Percentiles rank a stretch among this genome's conserved stretches.
These are phyloP conservation scores for Psilocybe cubensis DNA, from an alignment of 768 basidiomycete species.

Conservation along the genomic window DNA sequence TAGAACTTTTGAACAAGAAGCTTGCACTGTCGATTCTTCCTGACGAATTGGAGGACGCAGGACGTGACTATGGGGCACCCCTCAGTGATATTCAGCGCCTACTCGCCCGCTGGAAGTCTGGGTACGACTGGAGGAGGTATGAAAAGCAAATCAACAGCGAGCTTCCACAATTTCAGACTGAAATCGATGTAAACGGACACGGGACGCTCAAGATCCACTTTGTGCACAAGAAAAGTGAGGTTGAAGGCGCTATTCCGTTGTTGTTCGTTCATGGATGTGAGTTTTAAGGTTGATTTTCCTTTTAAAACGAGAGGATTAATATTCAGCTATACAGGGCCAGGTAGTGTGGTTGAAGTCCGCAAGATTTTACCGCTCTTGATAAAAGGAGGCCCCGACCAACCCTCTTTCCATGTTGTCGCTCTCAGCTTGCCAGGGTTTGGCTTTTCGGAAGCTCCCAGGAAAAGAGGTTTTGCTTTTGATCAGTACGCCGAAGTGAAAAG, in stretches of 20 bases:
- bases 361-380: constrained; percentile 62
- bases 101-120: constrained; percentile 49
- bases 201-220: constrained; percentile 55
- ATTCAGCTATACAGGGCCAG: neutral
- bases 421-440: constrained; percentile 63
- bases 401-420: constrained; percentile 67
- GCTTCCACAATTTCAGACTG: constrained; percentile 59
- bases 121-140: constrained; percentile 59
- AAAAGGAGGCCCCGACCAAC: constrained; percentile 41
- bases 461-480: constrained; percentile 49
- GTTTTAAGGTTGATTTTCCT: too few relatives aligned
- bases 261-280: constrained; percentile 64
- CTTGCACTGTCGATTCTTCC: constrained; percentile 53
- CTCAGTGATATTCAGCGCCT: constrained; percentile 53
- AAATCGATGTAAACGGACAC: constrained; percentile 50
- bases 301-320: neutral
- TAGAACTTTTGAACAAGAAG: constrained; percentile 46
- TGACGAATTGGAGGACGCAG: constrained; percentile 56
- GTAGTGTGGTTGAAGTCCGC: constrained; percentile 53
- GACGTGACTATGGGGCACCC: constrained; percentile 59
- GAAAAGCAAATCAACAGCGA: constrained; percentile 53
- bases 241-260: constrained; percentile 52
- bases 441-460: constrained; percentile 59
- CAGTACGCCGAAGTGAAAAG: constrained; percentile 56
- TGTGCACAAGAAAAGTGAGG: constrained; percentile 53